Conservation (phyloP, 768 basidiomycete genomes). For the Lactarius quietus region DNA sequence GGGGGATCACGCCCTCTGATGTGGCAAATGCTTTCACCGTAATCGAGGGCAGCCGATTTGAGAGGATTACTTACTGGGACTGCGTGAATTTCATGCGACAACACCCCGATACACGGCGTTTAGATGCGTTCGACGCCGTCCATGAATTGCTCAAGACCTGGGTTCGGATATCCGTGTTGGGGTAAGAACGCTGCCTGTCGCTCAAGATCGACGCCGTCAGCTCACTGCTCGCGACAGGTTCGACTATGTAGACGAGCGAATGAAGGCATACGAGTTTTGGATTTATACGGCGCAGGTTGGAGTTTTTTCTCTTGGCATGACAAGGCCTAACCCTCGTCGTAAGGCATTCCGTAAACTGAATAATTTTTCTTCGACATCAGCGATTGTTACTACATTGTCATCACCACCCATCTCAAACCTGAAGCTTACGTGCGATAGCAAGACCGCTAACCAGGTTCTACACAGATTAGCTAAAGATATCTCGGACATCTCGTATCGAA, state of each 20-base stretch:
- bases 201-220: neutral
- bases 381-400: slow-evolving; percentile 11
- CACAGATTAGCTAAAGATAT: neutral
- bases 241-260: slow-evolving; percentile 3
- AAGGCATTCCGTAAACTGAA: slow-evolving; percentile 11
- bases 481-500: neutral
- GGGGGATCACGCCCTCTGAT: neutral
- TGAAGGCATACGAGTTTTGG: slow-evolving; percentile 13
- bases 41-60: slow-evolving; percentile 16
- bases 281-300: slow-evolving; percentile 14
- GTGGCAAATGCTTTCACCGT: slow-evolving; percentile 14
- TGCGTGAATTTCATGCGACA: slow-evolving; percentile 15
- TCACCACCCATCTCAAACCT: neutral
- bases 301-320: neutral
- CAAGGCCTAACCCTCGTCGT: neutral
- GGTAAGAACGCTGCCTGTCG: neutral
- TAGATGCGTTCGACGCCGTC: slow-evolving; percentile 10
- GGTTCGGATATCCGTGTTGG: slow-evolving; percentile 7
- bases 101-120: neutral
- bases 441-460: neutral
- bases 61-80: slow-evolving; percentile 18
- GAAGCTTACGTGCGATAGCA: slow-evolving; percentile 14
- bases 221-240: neutral
- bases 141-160: slow-evolving; percentile 11
- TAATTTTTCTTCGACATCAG: slow-evolving; percentile 15